A percentile compares a stretch with the other conserved stretches of the same genome.
These are phyloP conservation scores for Boletus patriciae DNA, from an alignment of 768 basidiomycete genomes.

Conservation along the genomic window DNA sequence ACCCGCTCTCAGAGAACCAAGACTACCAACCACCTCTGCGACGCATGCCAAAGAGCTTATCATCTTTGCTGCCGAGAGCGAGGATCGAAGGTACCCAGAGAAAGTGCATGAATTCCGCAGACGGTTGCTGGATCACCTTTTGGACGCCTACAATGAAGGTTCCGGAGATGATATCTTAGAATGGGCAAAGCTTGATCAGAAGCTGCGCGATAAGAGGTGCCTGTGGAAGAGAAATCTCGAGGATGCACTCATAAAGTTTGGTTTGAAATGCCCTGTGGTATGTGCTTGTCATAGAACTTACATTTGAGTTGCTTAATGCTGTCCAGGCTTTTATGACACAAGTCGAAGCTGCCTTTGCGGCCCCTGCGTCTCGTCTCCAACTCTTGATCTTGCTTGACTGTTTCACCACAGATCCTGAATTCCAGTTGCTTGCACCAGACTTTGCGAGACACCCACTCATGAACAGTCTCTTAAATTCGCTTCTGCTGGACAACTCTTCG, in stretches of 20 bases:
- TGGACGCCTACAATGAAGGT: constrained; percentile 74
- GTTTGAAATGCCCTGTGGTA: constrained; percentile 63
- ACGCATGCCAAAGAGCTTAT: constrained; percentile 73
- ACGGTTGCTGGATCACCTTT: constrained; percentile 67
- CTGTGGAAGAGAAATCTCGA: constrained; percentile 81
- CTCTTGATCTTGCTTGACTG: constrained; percentile 64
- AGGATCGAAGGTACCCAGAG: constrained; percentile 43
- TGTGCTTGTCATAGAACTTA: constrained; percentile 30
- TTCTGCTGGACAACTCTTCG: constrained; percentile 74
- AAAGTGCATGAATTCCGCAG: constrained; percentile 66
- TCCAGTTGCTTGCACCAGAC: constrained; percentile 47
- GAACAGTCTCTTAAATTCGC: constrained; percentile 60
- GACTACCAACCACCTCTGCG: constrained; percentile 55
- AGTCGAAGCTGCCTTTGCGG: constrained; percentile 59
- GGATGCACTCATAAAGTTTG: constrained; percentile 67
- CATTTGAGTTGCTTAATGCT: constrained; percentile 5
- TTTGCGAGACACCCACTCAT: constrained; percentile 65
- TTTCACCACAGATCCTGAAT: constrained; percentile 56
- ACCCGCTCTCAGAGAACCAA: constrained; percentile 74
- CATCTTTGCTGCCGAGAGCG: constrained; percentile 54
- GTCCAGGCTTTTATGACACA: constrained; percentile 68
- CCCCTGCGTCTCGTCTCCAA: constrained; percentile 65
- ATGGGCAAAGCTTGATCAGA: constrained; percentile 65
- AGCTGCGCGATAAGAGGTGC: constrained; percentile 56
- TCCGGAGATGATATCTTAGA: constrained; percentile 74